Conservation (phyloP, 2,329 filamentous ascomycete species). For the Boeremia exigua region DNA sequence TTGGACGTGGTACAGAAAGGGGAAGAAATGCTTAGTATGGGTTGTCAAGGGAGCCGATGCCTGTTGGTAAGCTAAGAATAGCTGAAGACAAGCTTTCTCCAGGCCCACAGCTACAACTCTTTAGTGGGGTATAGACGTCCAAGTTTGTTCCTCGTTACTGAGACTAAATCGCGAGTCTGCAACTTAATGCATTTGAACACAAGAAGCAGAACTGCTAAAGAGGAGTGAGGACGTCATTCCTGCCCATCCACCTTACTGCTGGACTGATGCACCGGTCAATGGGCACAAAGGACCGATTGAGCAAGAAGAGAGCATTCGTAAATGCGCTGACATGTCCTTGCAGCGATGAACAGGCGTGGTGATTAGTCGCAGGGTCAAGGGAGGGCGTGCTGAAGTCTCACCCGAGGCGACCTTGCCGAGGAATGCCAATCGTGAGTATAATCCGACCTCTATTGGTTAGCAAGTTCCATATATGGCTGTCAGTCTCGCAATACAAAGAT, state of each 20-base stretch:
- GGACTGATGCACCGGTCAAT: not conserved
- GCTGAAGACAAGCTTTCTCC: conserved; percentile 8
- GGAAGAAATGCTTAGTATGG: conserved; percentile 7
- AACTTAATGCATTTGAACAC: not conserved
- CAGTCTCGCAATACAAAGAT: conserved; percentile 10
- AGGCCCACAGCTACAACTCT: not conserved
- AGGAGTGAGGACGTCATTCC: not conserved
- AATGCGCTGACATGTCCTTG: not conserved
- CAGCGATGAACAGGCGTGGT: not conserved
- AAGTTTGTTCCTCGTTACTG: not conserved
- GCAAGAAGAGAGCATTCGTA: not conserved
- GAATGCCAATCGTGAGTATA: conserved; percentile 12
- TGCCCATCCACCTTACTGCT: not conserved
- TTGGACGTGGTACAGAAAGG: conserved; percentile 2
- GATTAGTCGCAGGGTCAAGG: conserved; percentile 4
- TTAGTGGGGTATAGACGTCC: conserved; percentile 5
- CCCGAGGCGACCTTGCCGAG: conserved; percentile 5
- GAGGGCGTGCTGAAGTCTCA: not conserved
- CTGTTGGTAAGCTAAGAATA: conserved; percentile 9
- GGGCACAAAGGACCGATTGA: conserved; percentile 1
- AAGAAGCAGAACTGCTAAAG: not conserved
- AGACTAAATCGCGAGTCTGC: not conserved
- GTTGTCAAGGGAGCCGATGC: conserved; percentile 7
- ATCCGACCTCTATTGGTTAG: not conserved
- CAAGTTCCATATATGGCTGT: conserved; percentile 3